Base-by-base conservation (phyloP, 2,329 filamentous ascomycete species). In the Cladosporium sp. region DNA sequence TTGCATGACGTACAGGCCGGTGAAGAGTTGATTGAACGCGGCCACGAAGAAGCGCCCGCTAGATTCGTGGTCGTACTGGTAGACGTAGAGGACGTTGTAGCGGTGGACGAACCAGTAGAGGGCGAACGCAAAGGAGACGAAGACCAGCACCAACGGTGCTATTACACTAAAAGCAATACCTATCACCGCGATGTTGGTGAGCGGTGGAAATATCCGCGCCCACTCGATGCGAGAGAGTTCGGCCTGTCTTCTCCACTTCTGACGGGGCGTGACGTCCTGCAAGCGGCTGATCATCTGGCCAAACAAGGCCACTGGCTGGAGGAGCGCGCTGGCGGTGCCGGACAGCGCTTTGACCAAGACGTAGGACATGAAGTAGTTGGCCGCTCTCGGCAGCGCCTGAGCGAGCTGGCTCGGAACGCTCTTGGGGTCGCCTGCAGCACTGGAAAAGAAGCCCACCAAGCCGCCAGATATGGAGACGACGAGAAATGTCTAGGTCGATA, bases 361-460 rank as follows among this genome's bases (percentile, higher is more conserved):
- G 78, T 98, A 98, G 1, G 89, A 93, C 76, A 96, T 97, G 75
- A 97, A 98, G 70, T 97, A 98, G 66, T 96, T 95, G 61, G 89
- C 87, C 0, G 91, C 86, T 61, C 83, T 87, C 2, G 93, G 93
- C 6, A 98, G 74, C 55, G 91, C 93, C 10, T 76, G 69, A 0
- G 92, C 92, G 28, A 98, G 74, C 0, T 87, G 77, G 14, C 81
- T 69, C 0, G 93, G 82, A 54, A 95, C 81, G 37, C 77, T 78
- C n/a, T 77, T 37, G n/a, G n/a, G n/a, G n/a, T n/a, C n/a, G n/a
- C 81, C 70, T 3, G 86, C 74, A 10, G 93, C 67, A 14, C 80
- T 75, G 14, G 81, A 73, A 41, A 92, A 72, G 46, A 83, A 75
- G 0, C 82, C 80, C 2, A 84, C 81, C 46, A 89, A 80, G 67